phyloP scores from a whole-genome alignment of 768 basidiomycete species.

The Chalciporus pseudorubinellus region DNA sequence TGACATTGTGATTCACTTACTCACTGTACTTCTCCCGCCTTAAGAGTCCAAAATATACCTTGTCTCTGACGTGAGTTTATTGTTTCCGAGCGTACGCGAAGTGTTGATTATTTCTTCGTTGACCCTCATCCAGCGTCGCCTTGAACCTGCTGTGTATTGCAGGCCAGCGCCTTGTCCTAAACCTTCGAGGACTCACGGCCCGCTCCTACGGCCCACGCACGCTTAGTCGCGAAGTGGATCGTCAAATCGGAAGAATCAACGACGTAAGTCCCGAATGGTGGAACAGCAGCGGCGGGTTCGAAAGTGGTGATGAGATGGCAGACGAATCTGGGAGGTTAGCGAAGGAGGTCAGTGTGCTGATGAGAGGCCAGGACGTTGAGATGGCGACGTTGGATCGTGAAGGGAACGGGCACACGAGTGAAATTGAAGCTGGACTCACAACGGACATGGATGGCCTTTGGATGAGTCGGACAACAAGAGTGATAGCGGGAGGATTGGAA shows the following conservation, averaged over 20 bases:
- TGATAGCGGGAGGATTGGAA: no score
- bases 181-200: slow-evolving; percentile 11
- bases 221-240: slow-evolving; percentile 17
- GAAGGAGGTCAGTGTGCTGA: neutral
- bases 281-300: neutral
- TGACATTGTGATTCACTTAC: neutral
- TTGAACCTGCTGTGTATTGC: slow-evolving; percentile 18
- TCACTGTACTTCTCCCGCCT: neutral
- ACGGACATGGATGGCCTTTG: neutral
- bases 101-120: neutral
- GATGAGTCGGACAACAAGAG: no score
- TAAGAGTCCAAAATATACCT: neutral
- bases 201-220: slow-evolving; percentile 1
- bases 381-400: neutral
- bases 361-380: neutral
- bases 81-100: neutral
- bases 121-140: slow-evolving; percentile 1
- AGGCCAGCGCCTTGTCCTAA: slow-evolving; percentile 21
- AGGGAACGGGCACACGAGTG: neutral
- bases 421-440: neutral
- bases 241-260: slow-evolving; percentile 8
- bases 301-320: neutral
- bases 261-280: neutral
- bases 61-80: neutral
- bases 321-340: neutral